Base-by-base conservation (phyloP, 106 monocot species). In the Phalaenopsis aphrodite region DNA sequence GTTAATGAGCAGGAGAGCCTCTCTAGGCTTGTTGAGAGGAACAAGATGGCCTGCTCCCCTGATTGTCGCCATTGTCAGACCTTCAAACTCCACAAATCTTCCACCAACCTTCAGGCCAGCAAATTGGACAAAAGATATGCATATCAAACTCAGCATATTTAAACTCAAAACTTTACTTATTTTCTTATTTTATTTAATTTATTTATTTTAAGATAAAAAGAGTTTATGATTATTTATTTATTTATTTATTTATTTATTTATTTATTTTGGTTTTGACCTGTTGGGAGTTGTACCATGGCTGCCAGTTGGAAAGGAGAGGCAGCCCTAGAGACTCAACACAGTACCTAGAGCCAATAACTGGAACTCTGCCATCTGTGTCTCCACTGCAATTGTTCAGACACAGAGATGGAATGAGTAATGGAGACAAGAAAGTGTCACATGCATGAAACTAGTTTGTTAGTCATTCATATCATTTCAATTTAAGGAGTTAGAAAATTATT, bases 1-100 rank as follows among this genome's bases (percentile, higher is more conserved):
- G 69, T 83, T 85, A 81, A 95, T 84, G 78, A 95, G 86, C 61
- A 83, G 41, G 36, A 93, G 86, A 0, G 90, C 82, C 68, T 95
- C 95, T 47, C 57, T 67, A 3, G 95, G 92, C 83, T 91, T 95
- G 85, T 95, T 95, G 46, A 95, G 88, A 24, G 95, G 95, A 12
- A 95, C 95, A 79, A 95, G 69, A 88, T 95, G 95, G 1, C 95
- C 95, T 55, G 95, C 95, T 18, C 95, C 95, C 83, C 92, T 88
- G 1, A 95, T 79, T 57, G 95, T 95, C 83, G 79, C 92, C 90
- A 95, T 86, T 41, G 90, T 90, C 77, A 95, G 30, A 18, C 95
- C 95, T 84, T 91, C 38, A 56, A 93, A 91, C 83, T 93, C 92
- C 85, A 92, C 92, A 75, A 92, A 87, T 81, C 95, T 89, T 65